A percentile compares a stretch with the other conserved stretches of the same genome.
phyloP scores from a whole-genome alignment of 306 rosid species.

The Urtica urens region DNA sequence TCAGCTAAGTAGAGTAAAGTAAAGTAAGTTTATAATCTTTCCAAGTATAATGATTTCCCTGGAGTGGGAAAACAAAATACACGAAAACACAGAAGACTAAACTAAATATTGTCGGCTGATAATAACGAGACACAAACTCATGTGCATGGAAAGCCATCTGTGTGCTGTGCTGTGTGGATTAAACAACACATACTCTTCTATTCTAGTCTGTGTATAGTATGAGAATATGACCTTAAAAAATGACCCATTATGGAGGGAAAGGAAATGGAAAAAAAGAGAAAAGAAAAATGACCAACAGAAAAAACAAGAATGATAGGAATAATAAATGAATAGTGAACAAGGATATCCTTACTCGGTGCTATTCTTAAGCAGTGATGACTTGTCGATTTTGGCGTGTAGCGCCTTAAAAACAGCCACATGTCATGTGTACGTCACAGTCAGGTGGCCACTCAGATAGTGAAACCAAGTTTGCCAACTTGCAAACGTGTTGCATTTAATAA shows the following conservation, averaged over 20 bases:
- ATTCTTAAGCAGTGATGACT: not conserved
- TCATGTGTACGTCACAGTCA: slow-evolving; percentile 7
- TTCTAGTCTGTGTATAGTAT: no score
- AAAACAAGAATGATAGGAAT: not conserved
- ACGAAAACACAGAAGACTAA: no score
- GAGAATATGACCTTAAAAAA: not conserved
- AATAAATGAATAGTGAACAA: slow-evolving; percentile 7
- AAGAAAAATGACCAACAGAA: not conserved
- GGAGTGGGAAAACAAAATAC: no score
- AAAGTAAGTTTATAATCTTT: no score
- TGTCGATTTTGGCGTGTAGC: slow-evolving; percentile 9
- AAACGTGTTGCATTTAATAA: slow-evolving; percentile 6
- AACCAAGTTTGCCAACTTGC: slow-evolving; percentile 8
- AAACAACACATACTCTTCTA: no score
- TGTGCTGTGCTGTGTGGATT: no score
- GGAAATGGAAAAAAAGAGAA: not conserved
- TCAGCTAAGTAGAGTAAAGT: no score
- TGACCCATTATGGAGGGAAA: not conserved
- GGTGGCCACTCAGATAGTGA: slow-evolving; percentile 10
- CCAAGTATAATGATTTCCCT: no score
- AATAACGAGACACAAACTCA: no score
- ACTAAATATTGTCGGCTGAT: no score
- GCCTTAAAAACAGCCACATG: slow-evolving; percentile 8
- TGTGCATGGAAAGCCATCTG: no score
- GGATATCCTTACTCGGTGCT: not conserved